Percentiles rank a stretch among this genome's conserved stretches.
Evolutionary conservation across 345 rosid genomes (phyloP).

Genomic region (Euclidium syriacum): DNA sequence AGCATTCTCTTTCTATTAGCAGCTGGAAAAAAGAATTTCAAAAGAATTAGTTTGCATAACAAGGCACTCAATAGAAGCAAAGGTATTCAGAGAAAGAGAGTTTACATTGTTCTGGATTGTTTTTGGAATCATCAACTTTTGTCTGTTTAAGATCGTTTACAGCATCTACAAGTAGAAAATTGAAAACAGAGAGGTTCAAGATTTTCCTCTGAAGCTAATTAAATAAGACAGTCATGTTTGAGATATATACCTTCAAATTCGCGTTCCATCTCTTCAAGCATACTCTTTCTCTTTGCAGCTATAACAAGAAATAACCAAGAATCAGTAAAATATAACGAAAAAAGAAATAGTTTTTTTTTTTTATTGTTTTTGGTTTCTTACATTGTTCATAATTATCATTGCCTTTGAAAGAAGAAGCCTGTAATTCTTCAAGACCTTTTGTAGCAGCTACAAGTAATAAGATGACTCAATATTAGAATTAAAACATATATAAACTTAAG

Average conservation of each 20-base stretch:
- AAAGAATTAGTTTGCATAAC: not conserved
- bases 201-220: not conserved
- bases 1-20: constrained; percentile 8
- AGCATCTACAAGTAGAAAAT: constrained; percentile 11
- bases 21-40: constrained; percentile 2
- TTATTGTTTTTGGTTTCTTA: not conserved
- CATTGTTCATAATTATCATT: constrained; percentile 11
- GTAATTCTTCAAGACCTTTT: not conserved
- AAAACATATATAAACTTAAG: not conserved
- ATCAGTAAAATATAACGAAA: too few relatives aligned
- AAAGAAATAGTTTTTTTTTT: not conserved
- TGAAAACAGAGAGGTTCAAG: not conserved
- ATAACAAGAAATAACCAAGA: not conserved
- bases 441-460: constrained; percentile 19
- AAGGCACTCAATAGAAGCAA: not conserved
- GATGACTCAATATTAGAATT: not conserved
- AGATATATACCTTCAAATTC: constrained; percentile 22
- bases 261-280: constrained; percentile 17
- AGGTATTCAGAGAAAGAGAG: not conserved
- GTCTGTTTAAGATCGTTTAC: not conserved
- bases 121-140: not conserved
- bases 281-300: constrained; percentile 12
- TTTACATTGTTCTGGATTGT: constrained; percentile 16
- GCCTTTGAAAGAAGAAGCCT: not conserved
- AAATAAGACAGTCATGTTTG: not conserved